phyloP scores from a whole-genome alignment of 2,329 filamentous ascomycete species.

The Talaromyces verruculosus region DNA sequence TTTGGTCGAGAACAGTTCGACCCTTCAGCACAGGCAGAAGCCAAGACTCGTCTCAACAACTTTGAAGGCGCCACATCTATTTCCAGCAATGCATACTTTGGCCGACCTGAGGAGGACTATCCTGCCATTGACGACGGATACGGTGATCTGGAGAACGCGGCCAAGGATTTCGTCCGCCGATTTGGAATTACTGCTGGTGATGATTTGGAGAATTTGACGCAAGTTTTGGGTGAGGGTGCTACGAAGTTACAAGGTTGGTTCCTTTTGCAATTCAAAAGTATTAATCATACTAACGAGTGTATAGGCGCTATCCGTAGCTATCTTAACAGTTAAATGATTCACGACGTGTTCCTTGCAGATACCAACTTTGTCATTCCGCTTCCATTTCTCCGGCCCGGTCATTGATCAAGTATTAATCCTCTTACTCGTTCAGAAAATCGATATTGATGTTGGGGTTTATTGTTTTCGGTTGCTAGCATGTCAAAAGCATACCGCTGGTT shows the following conservation, averaged over 20 bases:
- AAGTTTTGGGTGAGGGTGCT: constrained; percentile 81
- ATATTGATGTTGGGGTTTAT: neutral
- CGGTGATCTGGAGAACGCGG: constrained; percentile 86
- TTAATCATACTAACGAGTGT: neutral
- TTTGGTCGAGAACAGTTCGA: constrained; percentile 90
- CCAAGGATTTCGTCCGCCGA: constrained; percentile 92
- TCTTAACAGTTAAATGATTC: constrained; percentile 46
- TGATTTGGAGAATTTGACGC: constrained; percentile 86
- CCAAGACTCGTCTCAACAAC: constrained; percentile 80
- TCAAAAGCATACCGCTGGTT: neutral
- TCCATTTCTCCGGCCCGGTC: neutral
- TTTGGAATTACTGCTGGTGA: constrained; percentile 96
- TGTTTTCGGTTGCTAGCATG: neutral
- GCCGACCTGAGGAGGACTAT: constrained; percentile 79
- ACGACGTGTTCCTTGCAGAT: constrained; percentile 17
- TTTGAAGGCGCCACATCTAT: constrained; percentile 93
- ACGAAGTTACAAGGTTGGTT: constrained; percentile 71
- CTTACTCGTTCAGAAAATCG: neutral
- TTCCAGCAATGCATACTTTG: constrained; percentile 97
- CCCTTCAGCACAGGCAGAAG: constrained; percentile 74
- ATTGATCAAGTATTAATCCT: constrained; percentile 1
- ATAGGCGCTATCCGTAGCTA: constrained; percentile 51
- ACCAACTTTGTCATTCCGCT: constrained; percentile 14
- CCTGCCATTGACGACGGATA: constrained; percentile 69
- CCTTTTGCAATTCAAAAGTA: neutral